A percentile compares a stretch with the other conserved stretches of the same genome.
phyloP scores from a whole-genome alignment of 371 early-diverging fungal genomes.

The Basidiobolus meristosporus region DNA sequence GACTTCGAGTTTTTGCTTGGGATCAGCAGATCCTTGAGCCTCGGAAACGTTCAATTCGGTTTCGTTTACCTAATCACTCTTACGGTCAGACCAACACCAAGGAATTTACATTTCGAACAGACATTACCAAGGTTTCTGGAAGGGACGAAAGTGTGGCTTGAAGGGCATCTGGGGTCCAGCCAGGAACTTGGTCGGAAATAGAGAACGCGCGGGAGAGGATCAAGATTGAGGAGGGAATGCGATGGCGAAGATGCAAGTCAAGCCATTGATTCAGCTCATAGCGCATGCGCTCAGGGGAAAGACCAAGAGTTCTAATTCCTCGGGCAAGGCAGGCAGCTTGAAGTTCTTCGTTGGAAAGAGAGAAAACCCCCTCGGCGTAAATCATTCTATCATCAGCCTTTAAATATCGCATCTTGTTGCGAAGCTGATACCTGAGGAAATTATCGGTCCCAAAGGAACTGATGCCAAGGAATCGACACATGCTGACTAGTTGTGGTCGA shows the following conservation, averaged over 20 bases:
- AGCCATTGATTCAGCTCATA: constrained; percentile 85
- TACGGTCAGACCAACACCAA: no score
- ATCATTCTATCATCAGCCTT: constrained; percentile 67
- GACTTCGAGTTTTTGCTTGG: constrained; percentile 81
- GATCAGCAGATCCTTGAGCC: constrained; percentile 70
- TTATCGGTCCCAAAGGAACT: constrained; percentile 93
- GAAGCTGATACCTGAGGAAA: constrained; percentile 76
- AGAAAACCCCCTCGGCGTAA: constrained; percentile 64
- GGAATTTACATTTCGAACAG: no score
- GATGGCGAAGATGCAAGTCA: constrained; percentile 75
- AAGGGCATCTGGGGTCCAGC: constrained; percentile 49
- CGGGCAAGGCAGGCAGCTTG: constrained; percentile 76
- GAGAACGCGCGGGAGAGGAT: constrained; percentile 78
- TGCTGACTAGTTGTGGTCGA: constrained; percentile 83
- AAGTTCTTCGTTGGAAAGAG: constrained; percentile 67
- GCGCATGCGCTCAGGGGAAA: constrained; percentile 70
- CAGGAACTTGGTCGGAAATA: constrained; percentile 8
- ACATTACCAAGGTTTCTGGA: constrained; percentile 64
- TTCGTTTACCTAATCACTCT: constrained; percentile 52
- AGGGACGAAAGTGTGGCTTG: constrained; percentile 84
- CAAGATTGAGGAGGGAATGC: constrained; percentile 85
- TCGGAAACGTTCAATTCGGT: constrained; percentile 74
- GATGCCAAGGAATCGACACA: constrained; percentile 85
- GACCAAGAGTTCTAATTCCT: constrained; percentile 75
- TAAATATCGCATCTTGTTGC: constrained; percentile 66